Evolutionary conservation across 352 stramenopile species (phyloP).

Genomic region (Pythium biforme): DNA sequence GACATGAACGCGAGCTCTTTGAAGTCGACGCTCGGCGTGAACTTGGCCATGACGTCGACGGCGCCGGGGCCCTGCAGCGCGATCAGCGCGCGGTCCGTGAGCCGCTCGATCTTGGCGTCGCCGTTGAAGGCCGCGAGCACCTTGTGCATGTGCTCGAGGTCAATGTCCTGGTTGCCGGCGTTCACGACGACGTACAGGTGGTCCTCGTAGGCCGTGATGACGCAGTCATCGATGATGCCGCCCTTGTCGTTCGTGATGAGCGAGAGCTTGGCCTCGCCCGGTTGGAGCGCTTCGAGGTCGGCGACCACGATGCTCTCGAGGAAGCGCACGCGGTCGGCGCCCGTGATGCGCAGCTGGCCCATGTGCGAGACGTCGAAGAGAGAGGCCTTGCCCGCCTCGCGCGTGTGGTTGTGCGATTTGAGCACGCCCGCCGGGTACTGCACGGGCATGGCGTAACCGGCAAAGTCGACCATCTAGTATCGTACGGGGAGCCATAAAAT

Average conservation of each 20-base stretch:
- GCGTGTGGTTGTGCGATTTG: conserved; percentile 91
- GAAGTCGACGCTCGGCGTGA: conserved; percentile 90
- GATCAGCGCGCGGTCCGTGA: conserved; percentile 92
- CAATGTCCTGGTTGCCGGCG: conserved; percentile 95
- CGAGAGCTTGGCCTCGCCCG: conserved; percentile 90
- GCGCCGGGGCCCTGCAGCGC: conserved; percentile 95
- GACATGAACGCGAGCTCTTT: conserved; percentile 96
- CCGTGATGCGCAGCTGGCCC: conserved; percentile 94
- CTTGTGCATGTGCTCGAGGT: conserved; percentile 93
- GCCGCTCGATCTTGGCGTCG: conserved; percentile 94
- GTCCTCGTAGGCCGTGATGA: conserved; percentile 96
- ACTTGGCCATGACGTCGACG: conserved; percentile 71
- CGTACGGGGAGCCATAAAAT: too few species aligned
- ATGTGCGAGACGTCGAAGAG: conserved; percentile 99
- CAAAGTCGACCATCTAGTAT: conserved; percentile 96
- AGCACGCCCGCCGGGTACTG: conserved; percentile 96
- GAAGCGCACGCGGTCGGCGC: conserved; percentile 93
- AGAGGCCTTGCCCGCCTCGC: conserved; percentile 63
- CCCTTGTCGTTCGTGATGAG: conserved; percentile 96
- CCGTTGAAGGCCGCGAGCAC: conserved; percentile 83
- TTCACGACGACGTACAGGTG: conserved; percentile 97
- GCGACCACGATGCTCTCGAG: conserved; percentile 96
- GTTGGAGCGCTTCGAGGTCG: conserved; percentile 88
- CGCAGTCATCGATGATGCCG: conserved; percentile 98
- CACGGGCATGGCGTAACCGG: conserved; percentile 97